Percentiles rank a stretch among this genome's conserved stretches.
Evolutionary conservation across 2,329 filamentous ascomycete species (phyloP).

Genomic region (Talaromyces sp.): DNA sequence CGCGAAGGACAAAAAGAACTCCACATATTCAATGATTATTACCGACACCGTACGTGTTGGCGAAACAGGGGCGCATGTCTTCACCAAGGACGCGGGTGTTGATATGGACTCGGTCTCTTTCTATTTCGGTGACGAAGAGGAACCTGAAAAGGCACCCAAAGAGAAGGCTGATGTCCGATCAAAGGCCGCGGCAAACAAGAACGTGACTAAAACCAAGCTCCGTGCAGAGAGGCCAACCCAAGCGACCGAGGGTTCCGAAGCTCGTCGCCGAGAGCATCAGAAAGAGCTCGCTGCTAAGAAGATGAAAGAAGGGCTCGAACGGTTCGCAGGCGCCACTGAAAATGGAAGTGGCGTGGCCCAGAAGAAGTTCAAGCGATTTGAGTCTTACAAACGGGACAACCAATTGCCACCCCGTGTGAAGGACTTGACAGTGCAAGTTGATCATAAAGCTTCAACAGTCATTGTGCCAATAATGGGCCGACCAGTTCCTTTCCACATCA

Average conservation of each 20-base stretch:
- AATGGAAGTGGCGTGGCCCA: slow-evolving; percentile 85
- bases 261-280: slow-evolving; percentile 82
- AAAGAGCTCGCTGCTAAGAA: slow-evolving; percentile 84
- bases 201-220: slow-evolving; percentile 89
- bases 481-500: slow-evolving; percentile 95
- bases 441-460: slow-evolving; percentile 82
- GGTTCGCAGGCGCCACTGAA: slow-evolving; percentile 79
- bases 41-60: slow-evolving; percentile 91
- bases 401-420: slow-evolving; percentile 79
- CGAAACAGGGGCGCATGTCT: slow-evolving; percentile 62
- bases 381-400: slow-evolving; percentile 97
- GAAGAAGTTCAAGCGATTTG: slow-evolving; percentile 98
- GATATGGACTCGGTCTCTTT: slow-evolving; percentile 94
- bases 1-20: slow-evolving; percentile 84
- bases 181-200: slow-evolving; percentile 85
- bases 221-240: slow-evolving; percentile 87
- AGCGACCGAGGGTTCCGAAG: slow-evolving; percentile 83
- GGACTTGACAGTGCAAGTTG: slow-evolving; percentile 84
- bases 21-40: slow-evolving; percentile 81
- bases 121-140: slow-evolving; percentile 95
- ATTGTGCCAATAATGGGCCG: slow-evolving; percentile 96
- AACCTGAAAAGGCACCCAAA: slow-evolving; percentile 73
- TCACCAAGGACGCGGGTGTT: slow-evolving; percentile 87
- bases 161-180: slow-evolving; percentile 76
- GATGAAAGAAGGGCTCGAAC: slow-evolving; percentile 77